Base-by-base conservation (phyloP, 345 rosid genomes). In the Barbarea vulgaris region DNA sequence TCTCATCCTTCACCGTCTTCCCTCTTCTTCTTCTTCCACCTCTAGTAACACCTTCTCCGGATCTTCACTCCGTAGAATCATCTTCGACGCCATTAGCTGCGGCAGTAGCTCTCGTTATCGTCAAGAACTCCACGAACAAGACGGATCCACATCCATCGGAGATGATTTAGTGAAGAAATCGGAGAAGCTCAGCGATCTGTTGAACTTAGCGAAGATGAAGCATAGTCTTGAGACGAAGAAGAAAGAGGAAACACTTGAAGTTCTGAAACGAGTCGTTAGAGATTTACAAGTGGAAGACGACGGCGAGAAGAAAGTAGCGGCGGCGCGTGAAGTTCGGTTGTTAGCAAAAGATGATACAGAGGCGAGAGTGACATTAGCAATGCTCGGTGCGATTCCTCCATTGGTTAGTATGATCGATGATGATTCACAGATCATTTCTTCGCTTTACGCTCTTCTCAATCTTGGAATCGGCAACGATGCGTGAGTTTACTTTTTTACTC, bases 311-410 rank as follows among this genome's bases (percentile, higher is more conserved):
- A 81, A 64, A 70, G 72, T 50, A 54, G 63, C 50, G 28, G 93
- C 88, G 7, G 98, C 96, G 55, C 73, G 79, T 18, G 76, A 74
- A 41, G 92, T 87, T 56, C 79, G 98, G 81, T 67, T 60, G 77
- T 77, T 91, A 21, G 88, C 92, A 0, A 94, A 90, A 66, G 98
- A 90, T 67, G 88, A 94, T 77, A 67, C 80, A 0, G 87, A 73
- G 53, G 87, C 85, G 19, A 84, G 98, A 77, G 85, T 85, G 25
- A 90, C 90, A 12, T 79, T 94, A 1, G 91, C 97, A 3, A 84
- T 88, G 95, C 80, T 91, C 0, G 97, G 97, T n/a, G 89, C 92
- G 2, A 94, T 94, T 19, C 97, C 97, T 30, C 97, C 97, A 7
- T 79, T 94, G 1, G 93, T 88, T 22, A 93, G 89, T 27, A 88